Base-by-base conservation (phyloP, 2,329 filamentous ascomycete species). In the Arthrocladium fulminans region DNA sequence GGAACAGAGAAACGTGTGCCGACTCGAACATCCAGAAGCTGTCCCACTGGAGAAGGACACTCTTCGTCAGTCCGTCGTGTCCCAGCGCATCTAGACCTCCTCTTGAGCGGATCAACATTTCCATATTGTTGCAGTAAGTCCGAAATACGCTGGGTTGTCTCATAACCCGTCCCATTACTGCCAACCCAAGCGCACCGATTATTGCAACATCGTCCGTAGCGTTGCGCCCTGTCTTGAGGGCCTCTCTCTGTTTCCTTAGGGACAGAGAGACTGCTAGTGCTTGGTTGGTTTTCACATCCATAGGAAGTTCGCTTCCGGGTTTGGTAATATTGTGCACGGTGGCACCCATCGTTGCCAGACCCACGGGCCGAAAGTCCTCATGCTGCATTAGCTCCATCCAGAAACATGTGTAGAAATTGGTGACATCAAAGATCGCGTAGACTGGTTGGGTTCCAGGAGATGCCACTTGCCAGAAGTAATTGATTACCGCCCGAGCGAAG, bases 361-460 rank as follows among this genome's bases (percentile, higher is more conserved):
- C 44, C 20, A 23, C 22, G 3, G 32, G 44, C 17, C 13, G 24
- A 19, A 39, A 47, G 17, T 39, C 44, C 12, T 47, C 44, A 22
- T 38, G 32, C 17, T 24, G 34, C 44, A 47, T 47, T 13, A 47
- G 29, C n/a, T 47, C 32, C 23, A 38, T 4, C 44, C 44, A 47
- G 44, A 39, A 47, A 27, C 32, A 47, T 4, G 44, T 47, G 34
- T 22, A 47, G 20, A 39, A 13, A 19, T 47, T 47, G 13, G 44
- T 47, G 20, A 47, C 44, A 39, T 47, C 39, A 17, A 47, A 47
- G 44, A 47, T 47, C 22, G 44, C 44, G 22, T 47, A 47, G 8
- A 47, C 29, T 7, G 44, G 44, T 22, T 47, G 44, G 15, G 38
- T 47, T 5, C 38, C 34, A 3, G 32, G 32, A 47, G 44, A 37